These are phyloP conservation scores for Fomitopsis serialis DNA, from an alignment of 768 basidiomycete species.

Conservation along the genomic window DNA sequence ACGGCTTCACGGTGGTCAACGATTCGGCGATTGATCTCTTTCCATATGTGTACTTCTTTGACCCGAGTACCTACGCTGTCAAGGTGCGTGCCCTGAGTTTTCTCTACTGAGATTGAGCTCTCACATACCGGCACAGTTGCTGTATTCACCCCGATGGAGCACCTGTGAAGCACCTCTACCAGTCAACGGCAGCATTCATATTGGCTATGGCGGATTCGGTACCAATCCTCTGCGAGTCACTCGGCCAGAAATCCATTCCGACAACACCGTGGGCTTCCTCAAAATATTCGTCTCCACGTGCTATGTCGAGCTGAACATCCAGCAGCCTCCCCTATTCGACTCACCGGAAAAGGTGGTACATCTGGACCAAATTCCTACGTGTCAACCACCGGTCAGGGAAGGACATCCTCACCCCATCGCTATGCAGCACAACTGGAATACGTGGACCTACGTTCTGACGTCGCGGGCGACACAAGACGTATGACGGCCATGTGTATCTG, in stretches of 20 bases:
- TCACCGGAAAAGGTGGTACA: no score
- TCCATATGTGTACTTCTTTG: not conserved
- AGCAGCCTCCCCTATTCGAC: no score
- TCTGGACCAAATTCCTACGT: no score
- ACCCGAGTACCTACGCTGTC: not conserved
- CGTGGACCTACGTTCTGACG: no score
- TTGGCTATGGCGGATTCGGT: not conserved
- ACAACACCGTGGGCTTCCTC: not conserved
- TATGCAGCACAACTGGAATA: no score
- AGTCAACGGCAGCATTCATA: not conserved
- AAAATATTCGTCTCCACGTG: not conserved
- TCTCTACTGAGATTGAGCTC: no score
- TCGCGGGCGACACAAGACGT: no score
- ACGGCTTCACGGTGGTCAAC: not conserved
- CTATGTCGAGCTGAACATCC: not conserved
- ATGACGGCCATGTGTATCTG: no score
- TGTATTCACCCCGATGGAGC: not conserved
- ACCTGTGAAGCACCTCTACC: not conserved
- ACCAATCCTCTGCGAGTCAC: not conserved
- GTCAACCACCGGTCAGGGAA: no score
- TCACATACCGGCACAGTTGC: no score
- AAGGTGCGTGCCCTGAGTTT: no score
- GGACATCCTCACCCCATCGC: no score
- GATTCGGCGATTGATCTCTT: not conserved
- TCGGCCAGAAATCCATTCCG: not conserved